Base-by-base conservation (phyloP, 1,139 yeast genomes). In the Blastobotrys raffinosifermentans region DNA sequence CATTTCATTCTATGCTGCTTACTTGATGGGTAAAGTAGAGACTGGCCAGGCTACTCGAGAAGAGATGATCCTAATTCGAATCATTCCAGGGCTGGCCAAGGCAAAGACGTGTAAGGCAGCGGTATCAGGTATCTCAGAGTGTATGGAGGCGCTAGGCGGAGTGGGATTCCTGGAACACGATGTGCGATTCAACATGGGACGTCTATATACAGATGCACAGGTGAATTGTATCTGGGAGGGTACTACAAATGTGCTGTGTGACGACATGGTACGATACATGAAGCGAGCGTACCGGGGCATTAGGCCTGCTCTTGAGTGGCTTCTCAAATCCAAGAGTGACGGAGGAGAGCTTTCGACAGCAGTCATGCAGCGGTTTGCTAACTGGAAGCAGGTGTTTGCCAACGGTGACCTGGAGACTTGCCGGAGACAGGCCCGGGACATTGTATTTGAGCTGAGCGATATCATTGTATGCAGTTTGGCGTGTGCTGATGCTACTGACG, bases 141-240 rank as follows among this genome's bases (percentile, higher is more conserved):
- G 61, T 37, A 55, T 57, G 58, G 62, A 57, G 31, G 57, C 57
- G 3, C 39, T 57, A 19, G 62, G 62, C 17, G 62, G 62, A 3
- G 51, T 54, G 1, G 62, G 62, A 13, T 57, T 57, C 34, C 38
- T 58, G 32, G 61, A 56, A 36, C 55, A 54, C 35, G 62, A 58
- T 26, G 47, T 52, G 2, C 46, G 45, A 25, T 38, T 54, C 40
- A 56, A 57, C 32, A 50, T 57, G 32, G 61, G 53, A 2, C 39
- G 58, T 2, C 40, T 57, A 3, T 39, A 47, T 26, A 44, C 60
- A n/a, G 62, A 57, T 32, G 43, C 55, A 3, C 60, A 57, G 39
- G 62, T 57, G 5, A 53, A 53, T 18, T 44, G 57, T 17, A 58
- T 57, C 26, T 57, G 62, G 62, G 62, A 57, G 35, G 62, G 61